A percentile compares a stretch with the other conserved stretches of the same genome.
Conservation (phyloP, 345 rosid genomes). For the Dipteronia sinensis region DNA sequence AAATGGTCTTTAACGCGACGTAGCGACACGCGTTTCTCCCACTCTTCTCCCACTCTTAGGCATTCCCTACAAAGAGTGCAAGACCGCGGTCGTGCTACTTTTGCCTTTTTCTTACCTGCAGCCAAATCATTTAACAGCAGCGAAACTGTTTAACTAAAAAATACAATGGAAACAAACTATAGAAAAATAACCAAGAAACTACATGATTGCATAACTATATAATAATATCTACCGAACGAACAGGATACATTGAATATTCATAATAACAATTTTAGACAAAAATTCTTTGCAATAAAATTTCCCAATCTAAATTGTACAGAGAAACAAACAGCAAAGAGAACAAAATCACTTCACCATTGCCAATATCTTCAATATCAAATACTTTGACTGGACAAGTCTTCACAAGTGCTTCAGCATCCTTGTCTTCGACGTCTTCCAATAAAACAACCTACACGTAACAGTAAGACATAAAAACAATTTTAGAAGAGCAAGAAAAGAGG, state of each 20-base stretch:
- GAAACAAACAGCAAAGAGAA: conserved; percentile 1
- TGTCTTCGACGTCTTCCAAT: conserved; percentile 56
- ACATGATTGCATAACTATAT: background rate
- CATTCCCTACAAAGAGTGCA: conserved; percentile 95
- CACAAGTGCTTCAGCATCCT: conserved; percentile 66
- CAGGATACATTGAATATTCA: background rate
- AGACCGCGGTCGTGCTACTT: conserved; percentile 68
- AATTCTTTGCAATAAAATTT: conserved; percentile 3
- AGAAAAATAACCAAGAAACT: background rate
- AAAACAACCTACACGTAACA: conserved; percentile 57
- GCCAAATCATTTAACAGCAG: conserved; percentile 8
- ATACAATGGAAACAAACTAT: background rate
- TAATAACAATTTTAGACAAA: background rate
- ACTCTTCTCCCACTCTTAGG: conserved; percentile 57
- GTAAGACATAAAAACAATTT: background rate
- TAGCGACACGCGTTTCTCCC: conserved; percentile 63
- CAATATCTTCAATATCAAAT: conserved; percentile 93
- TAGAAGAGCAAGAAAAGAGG: background rate
- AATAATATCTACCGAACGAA: background rate
- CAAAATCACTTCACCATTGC: conserved; percentile 53
- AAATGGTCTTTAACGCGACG: conserved; percentile 80
- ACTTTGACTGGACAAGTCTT: conserved; percentile 72
- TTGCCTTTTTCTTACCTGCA: conserved; percentile 78
- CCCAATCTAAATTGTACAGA: background rate
- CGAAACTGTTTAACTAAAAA: background rate